Conservation (phyloP, 2,329 filamentous ascomycete genomes). For the Aspergillus neoniger region DNA sequence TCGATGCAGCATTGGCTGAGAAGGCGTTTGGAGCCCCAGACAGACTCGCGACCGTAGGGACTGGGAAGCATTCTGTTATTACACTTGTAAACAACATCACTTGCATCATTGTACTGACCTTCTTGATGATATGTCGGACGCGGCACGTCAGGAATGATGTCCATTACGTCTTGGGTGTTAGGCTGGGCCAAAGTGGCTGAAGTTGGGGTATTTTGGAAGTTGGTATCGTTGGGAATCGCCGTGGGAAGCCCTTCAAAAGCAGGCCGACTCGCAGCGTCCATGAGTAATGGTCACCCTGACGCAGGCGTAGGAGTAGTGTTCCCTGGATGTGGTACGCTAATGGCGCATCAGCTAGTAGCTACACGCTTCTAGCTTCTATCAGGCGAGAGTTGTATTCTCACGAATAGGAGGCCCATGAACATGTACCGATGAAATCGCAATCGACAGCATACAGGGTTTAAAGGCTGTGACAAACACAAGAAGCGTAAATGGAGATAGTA, state of each 20-base stretch:
- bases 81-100: background rate
- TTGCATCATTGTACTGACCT: background rate
- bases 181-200: background rate
- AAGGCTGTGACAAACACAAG: background rate
- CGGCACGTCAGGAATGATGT: background rate
- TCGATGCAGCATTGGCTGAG: background rate
- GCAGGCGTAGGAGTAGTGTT: background rate
- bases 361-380: background rate
- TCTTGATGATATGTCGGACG: background rate
- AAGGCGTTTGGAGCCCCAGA: background rate
- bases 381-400: background rate
- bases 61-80: background rate
- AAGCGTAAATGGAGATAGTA: background rate
- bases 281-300: background rate
- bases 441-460: background rate
- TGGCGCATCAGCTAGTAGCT: background rate
- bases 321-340: background rate
- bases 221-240: background rate
- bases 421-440: background rate
- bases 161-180: background rate
- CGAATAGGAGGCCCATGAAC: background rate
- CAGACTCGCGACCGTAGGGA: background rate
- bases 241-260: background rate
- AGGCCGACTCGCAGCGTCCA: background rate
- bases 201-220: background rate